Evolutionary conservation across 1,284 basidiomycete species (phyloP).

Genomic region (Rhodotorula sp.): DNA sequence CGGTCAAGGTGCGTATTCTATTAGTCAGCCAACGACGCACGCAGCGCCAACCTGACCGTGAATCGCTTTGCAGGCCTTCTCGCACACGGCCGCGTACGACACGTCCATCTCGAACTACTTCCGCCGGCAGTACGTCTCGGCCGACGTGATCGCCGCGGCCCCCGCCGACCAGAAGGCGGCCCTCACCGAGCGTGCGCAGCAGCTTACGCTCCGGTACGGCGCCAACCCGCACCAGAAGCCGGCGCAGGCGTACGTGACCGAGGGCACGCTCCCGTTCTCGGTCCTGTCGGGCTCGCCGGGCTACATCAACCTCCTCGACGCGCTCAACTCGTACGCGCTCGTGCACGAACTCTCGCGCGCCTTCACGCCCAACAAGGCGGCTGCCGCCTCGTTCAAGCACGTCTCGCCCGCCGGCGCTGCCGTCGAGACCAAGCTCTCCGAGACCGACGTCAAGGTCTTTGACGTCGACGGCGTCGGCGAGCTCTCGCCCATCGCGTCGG

Average conservation of each 20-base stretch:
- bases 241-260: constrained; percentile 90
- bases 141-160: constrained; percentile 58
- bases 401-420: constrained; percentile 97
- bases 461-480: constrained; percentile 93
- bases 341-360: constrained; percentile 91
- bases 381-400: constrained; percentile 99
- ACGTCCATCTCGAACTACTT: constrained; percentile 96
- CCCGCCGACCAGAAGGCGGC: constrained; percentile 65
- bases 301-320: constrained; percentile 99
- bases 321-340: constrained; percentile 93
- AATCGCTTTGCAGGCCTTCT: constrained; percentile 66
- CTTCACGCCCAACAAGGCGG: constrained; percentile 66
- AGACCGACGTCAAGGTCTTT: constrained; percentile 89
- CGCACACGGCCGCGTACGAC: constrained; percentile 93
- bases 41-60: not conserved
- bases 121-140: constrained; percentile 88
- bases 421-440: constrained; percentile 79
- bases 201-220: constrained; percentile 87
- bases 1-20: constrained; percentile 64
- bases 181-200: constrained; percentile 66
- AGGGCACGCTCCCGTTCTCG: constrained; percentile 90
- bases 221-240: constrained; percentile 99
- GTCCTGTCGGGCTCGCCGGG: constrained; percentile 92
- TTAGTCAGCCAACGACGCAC: not conserved
- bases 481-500: constrained; percentile 83